Evolutionary conservation across 2,329 filamentous ascomycete genomes (phyloP).

Genomic region (Ambrosiella cleistominuta): DNA sequence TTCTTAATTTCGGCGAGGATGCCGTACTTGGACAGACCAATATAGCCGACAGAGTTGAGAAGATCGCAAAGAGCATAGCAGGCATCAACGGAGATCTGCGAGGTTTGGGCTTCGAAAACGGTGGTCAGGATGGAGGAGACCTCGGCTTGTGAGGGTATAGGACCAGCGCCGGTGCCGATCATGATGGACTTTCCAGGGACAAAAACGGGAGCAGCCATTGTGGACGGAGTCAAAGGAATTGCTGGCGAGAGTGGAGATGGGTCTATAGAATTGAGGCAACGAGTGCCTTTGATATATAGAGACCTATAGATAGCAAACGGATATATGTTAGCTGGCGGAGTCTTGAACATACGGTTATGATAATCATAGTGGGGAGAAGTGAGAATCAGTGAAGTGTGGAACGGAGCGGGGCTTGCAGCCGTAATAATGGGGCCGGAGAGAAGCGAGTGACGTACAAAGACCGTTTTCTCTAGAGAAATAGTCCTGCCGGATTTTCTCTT

Average conservation of each 20-base stretch:
- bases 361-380: no score
- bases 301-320: no score
- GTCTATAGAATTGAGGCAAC: neutral
- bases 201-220: conserved; percentile 7
- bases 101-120: conserved; percentile 52
- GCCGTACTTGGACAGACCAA: conserved; percentile 35
- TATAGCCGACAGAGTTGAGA: conserved; percentile 34
- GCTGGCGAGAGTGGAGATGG: neutral
- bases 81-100: conserved; percentile 49
- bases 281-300: neutral
- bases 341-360: no score
- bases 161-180: conserved; percentile 30
- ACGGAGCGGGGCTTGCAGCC: no score
- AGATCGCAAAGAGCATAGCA: conserved; percentile 44
- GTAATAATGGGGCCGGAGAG: no score
- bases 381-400: no score
- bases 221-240: neutral
- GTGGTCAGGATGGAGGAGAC: conserved; percentile 45
- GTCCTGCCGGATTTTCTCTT: no score
- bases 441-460: no score
- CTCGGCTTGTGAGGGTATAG: conserved; percentile 48
- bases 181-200: conserved; percentile 19
- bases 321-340: no score
- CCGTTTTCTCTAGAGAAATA: no score
- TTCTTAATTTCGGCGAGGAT: conserved; percentile 42